Base-by-base conservation (phyloP, 306 rosid genomes). In the Citrullus colocynthis region DNA sequence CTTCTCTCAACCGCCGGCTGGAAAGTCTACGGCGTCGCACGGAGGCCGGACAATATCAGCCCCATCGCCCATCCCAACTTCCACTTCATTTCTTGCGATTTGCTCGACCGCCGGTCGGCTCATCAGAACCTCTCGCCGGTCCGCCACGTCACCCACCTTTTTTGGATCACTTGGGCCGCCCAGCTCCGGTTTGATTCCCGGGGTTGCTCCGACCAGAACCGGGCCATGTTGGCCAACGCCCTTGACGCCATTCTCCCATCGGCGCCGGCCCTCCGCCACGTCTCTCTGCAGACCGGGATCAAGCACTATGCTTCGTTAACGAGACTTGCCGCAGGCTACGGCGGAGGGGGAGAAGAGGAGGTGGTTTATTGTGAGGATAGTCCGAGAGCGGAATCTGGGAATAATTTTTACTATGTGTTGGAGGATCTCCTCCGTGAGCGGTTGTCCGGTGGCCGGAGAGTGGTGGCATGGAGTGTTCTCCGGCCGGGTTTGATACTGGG, bases 141-240 rank as follows among this genome's bases (percentile, higher is more conserved):
- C 13, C 82, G 84, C 28, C 93, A 90, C 83, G 97, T 88, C 62
- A 95, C 96, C 2, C 97, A 90, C 80, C 37, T 89, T 71, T 92
- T 95, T 80, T 95, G 99, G 99, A 83, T 95, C 85, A 95, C 99
- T 8, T 95, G 99, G 99, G 91, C 97, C 45, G 89, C 92, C 86
- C 88, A 90, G 57, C 88, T 78, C 81, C 94, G 87, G 30, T 84
- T 78, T 65, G 97, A 94, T 44, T 86, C 84, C 74, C 82, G 60
- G 56, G 88, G 80, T 51, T 82, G 89, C 61, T 81, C 84, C 77
- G 88, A 88, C 44, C 86, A 86, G 56, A 95, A 95, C 84, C 87
- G 72, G 85, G 79, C 84, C 79, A 95, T 92, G 99, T 78, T 90
- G 91, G 85, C 89, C 32, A 90, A 92, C 80, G 97, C 92, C 55